These are phyloP conservation scores for Gryganskiella cystojenkinii DNA, from an alignment of 192 early-diverging fungal species.

Conservation along the genomic window DNA sequence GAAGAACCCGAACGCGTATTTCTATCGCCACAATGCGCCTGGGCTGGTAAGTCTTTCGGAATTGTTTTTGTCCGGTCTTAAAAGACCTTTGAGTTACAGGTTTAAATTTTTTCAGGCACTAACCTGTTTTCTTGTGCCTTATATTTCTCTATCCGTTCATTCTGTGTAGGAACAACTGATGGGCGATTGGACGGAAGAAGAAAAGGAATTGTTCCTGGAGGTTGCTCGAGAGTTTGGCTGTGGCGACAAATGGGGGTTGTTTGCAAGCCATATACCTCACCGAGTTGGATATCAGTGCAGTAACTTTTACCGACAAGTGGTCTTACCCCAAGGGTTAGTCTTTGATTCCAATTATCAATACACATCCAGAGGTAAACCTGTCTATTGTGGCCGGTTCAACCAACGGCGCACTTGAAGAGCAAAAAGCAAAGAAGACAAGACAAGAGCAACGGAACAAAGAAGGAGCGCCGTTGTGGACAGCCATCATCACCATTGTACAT, in stretches of 20 bases:
- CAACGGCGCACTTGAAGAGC: constrained; percentile 26
- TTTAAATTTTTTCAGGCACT: too few relatives aligned
- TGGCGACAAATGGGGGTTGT: constrained; percentile 71
- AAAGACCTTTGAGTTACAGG: not conserved
- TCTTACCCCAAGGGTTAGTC: constrained; percentile 58
- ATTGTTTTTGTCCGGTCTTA: not conserved
- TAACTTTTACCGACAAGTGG: constrained; percentile 64
- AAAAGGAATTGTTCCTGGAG: constrained; percentile 65
- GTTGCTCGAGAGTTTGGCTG: constrained; percentile 64
- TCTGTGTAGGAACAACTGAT: constrained; percentile 70
- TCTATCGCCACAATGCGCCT: constrained; percentile 82
- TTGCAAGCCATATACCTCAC: constrained; percentile 69
- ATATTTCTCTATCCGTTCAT: not conserved
- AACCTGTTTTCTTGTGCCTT: too few relatives aligned
- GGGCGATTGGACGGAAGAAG: constrained; percentile 78
- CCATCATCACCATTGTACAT: too few relatives aligned
- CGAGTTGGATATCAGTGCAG: constrained; percentile 72
- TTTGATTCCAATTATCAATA: constrained; percentile 65
- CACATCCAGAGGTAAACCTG: constrained; percentile 40
- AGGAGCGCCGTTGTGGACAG: too few relatives aligned
- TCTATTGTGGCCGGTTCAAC: constrained; percentile 49
- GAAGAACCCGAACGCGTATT: constrained; percentile 83
- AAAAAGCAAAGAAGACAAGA: too few relatives aligned
- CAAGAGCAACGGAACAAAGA: too few relatives aligned
- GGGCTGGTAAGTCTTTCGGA: constrained; percentile 57